phyloP scores from a whole-genome alignment of 352 stramenopile genomes.

The Globisporangium heterothallicum region DNA sequence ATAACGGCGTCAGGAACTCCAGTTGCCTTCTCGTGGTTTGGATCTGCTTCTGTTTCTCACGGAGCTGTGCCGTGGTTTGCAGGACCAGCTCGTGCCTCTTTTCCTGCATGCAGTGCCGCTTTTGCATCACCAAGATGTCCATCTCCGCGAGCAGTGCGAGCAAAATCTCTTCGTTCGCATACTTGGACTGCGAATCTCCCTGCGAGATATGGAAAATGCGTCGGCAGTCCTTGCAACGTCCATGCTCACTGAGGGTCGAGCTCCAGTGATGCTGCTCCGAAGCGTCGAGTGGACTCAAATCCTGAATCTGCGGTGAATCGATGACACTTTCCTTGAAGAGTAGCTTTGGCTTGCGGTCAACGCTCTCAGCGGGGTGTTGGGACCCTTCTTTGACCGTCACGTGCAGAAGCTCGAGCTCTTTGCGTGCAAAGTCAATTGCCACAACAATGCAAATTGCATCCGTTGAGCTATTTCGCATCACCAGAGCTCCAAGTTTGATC shows the following conservation, averaged over 20 bases:
- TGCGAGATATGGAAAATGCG: slow-evolving; percentile 39
- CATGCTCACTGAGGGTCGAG: slow-evolving; percentile 24
- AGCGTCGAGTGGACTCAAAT: slow-evolving; percentile 20
- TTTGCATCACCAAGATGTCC: slow-evolving; percentile 17
- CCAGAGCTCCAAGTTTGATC: slow-evolving; percentile 18
- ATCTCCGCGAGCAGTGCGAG: slow-evolving; percentile 16
- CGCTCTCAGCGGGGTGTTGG: not conserved
- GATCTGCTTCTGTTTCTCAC: slow-evolving; percentile 19
- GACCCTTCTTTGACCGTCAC: slow-evolving; percentile 8
- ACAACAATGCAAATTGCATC: slow-evolving; percentile 12
- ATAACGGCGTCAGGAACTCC: slow-evolving; percentile 29
- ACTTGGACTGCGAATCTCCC: slow-evolving; percentile 19
- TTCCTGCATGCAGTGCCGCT: slow-evolving; percentile 21
- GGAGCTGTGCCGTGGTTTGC: slow-evolving; percentile 22
- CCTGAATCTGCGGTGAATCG: slow-evolving; percentile 20
- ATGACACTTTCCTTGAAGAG: slow-evolving; percentile 27
- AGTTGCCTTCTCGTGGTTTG: slow-evolving; percentile 21
- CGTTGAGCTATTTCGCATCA: slow-evolving; percentile 4
- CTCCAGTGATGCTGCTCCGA: slow-evolving; percentile 13
- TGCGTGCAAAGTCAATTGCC: slow-evolving; percentile 17
- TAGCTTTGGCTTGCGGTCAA: slow-evolving; percentile 2
- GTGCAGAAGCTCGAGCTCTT: slow-evolving; percentile 16
- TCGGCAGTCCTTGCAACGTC: slow-evolving; percentile 41
- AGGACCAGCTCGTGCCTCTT: slow-evolving; percentile 31
- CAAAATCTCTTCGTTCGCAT: slow-evolving; percentile 23